Evolutionary conservation across 164 flowering plant species (phyloP), one percentile per base, ranked within the genome.

Genomic region (Chimonanthus praecox): DNA sequence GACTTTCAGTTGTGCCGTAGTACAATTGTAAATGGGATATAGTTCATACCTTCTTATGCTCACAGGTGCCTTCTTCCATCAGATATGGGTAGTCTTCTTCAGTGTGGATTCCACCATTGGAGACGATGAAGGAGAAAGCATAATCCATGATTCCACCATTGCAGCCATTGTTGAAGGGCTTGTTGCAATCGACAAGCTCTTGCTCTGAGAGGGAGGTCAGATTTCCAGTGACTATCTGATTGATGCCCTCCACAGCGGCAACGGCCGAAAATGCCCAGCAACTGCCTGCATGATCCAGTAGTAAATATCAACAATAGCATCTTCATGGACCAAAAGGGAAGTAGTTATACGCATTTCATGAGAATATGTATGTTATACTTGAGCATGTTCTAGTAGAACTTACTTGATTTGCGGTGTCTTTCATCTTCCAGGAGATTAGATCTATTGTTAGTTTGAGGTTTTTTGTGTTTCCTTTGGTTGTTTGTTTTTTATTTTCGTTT

Each of bases 191-290:
- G 2, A 91, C 79, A 68, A 91, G 80, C 82, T 93, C 88, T 82
- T 93, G 98, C 84, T 93, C 98, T 0, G 98, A 91, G 70, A 93
- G 74, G 2, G 89, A 71, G 0, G 90, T 88, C 64, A 93, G 73
- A 51, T 93, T 87, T 21, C 94, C 93, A 2, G 97, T 86, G 50
- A 86, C 90, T 7, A 91, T 91, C 77, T 91, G 89, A 82, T 90
- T 88, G 46, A 93, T 91, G 43, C 97, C 94, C 75, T 93, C 98
- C 60, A 91, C 97, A 3, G 97, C 91, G 0, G 93, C 98, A 3
- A 91, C 92, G 0, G 98, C 87, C 5, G 97, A 91, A 80, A 91
- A 93, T 33, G 97, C 95, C 97, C 97, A 93, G 68, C 98, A 93
- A 78, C 97, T 93, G 4, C 94, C 94, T 90, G 85, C 76, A 83